A percentile compares a stretch with the other conserved stretches of the same genome.
Conservation (phyloP, 2,329 filamentous ascomycete genomes). For the Plectosphaerella sp. region DNA sequence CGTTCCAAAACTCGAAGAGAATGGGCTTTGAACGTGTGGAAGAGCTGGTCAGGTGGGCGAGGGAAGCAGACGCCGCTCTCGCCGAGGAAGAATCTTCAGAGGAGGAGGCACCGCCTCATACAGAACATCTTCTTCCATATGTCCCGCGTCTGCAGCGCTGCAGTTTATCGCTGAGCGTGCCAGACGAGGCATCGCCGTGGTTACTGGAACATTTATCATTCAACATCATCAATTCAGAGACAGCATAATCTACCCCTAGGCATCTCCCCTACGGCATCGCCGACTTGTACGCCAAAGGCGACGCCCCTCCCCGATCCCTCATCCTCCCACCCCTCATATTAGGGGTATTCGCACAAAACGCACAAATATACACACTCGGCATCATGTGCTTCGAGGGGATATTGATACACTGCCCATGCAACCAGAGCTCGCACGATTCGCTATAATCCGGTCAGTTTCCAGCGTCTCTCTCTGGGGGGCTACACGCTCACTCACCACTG, state of each 20-base stretch:
- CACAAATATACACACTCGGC: constrained; percentile 59
- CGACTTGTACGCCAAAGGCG: constrained; percentile 40
- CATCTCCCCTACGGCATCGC: constrained; percentile 4
- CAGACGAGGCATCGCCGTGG: too few relatives aligned
- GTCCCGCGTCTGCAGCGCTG: too few relatives aligned
- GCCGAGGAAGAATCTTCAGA: too few relatives aligned
- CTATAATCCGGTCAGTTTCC: too few relatives aligned
- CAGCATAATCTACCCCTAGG: constrained; percentile 13
- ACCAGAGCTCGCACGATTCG: constrained; percentile 61
- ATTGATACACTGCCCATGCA: constrained; percentile 60
- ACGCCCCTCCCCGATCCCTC: constrained; percentile 35
- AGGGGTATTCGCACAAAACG: constrained; percentile 58
- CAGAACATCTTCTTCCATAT: too few relatives aligned
- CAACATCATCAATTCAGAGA: constrained; percentile 9
- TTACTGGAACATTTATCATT: not conserved
- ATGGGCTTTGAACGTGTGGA: too few relatives aligned
- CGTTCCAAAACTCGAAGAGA: too few relatives aligned
- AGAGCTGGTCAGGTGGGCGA: too few relatives aligned
- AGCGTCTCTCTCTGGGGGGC: too few relatives aligned
- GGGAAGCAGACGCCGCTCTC: too few relatives aligned
- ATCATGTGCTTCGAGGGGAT: constrained; percentile 49
- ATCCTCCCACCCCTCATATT: constrained; percentile 45
- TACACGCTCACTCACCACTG: constrained; percentile 61
- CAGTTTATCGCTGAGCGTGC: too few relatives aligned
- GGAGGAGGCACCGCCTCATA: too few relatives aligned